Evolutionary conservation across 2,329 filamentous ascomycete species (phyloP), one percentile per base, ranked within the genome.

Genomic region (Penicillium janthinellum): DNA sequence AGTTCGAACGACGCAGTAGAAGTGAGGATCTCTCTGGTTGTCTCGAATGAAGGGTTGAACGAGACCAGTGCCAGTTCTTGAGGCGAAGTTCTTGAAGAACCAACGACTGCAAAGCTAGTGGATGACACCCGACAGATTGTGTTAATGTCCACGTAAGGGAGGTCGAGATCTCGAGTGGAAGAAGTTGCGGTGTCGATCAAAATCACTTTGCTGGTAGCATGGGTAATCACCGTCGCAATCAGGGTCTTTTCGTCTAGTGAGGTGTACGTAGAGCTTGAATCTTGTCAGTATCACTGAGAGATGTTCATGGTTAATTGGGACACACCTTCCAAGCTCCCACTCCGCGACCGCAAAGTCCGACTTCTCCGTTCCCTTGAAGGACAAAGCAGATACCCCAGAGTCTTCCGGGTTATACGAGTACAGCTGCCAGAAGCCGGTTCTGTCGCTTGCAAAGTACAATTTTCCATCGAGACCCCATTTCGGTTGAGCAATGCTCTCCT

Each of bases 381-480:
- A 59, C 8, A 83, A 62, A 15, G 72, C 69, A 10, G 63, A 55
- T 0, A 74, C 64, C 7, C 68, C 56, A 4, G 70, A 57, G 5
- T 66, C 41, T 3, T 50, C 42, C 6, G 58, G 60, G 1, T 68
- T 71, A n/a, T 77, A 68, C 1, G 73, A 73, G 60, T 81, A 83
- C 7, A 85, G 69, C 58, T 83, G 81, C 58, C 81, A 80, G 59
- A 79, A 83, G 1, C 79, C 79, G 1, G 71, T 76, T 1, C 67
- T 68, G 67, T 85, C 83, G 52, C 79, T 79, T 2, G 74, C 74
- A 62, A 81, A 84, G 61, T 81, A 83, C 2, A 85, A 66, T 10
- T 72, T 73, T 1, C 80, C 82, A 66, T 84, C 81, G 0, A 75
- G 70, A 2, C 77, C 77, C 83, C 83, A 86, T 64, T 78, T 77